A percentile compares a stretch with the other conserved stretches of the same genome.
Conservation (phyloP, 2,329 filamentous ascomycete genomes). For the Phialophora expanda region DNA sequence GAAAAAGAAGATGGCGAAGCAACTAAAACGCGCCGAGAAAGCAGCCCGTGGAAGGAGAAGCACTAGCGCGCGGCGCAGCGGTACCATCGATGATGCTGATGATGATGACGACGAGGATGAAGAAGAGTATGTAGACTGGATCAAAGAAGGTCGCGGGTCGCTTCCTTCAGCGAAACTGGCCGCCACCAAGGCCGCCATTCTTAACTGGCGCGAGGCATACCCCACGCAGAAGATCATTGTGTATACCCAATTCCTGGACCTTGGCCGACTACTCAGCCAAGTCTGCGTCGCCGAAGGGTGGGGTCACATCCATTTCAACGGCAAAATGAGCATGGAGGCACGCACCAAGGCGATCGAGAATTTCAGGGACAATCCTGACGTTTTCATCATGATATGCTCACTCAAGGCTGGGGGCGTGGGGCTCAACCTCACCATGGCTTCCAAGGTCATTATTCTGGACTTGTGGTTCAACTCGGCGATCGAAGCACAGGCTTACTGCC, state of each 20-base stretch:
- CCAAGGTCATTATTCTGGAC: constrained; percentile 62
- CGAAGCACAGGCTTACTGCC: constrained; percentile 66
- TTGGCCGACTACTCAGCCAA: constrained; percentile 57
- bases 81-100: neutral
- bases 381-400: constrained; percentile 60
- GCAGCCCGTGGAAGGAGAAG: neutral
- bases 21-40: constrained; percentile 3
- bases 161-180: constrained; percentile 45
- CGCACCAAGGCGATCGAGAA: constrained; percentile 54
- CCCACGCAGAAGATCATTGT: constrained; percentile 62
- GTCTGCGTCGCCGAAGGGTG: constrained; percentile 59
- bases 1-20: constrained; percentile 12
- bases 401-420: constrained; percentile 63
- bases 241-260: constrained; percentile 64
- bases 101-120: constrained; percentile 27
- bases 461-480: constrained; percentile 66
- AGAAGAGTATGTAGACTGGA: constrained; percentile 29
- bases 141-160: constrained; percentile 36
- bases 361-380: constrained; percentile 51
- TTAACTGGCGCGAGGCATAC: constrained; percentile 51
- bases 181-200: constrained; percentile 44
- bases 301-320: constrained; percentile 55
- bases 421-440: constrained; percentile 66
- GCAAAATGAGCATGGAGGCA: constrained; percentile 52
- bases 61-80: neutral